Evolutionary conservation across 2,329 filamentous ascomycete genomes (phyloP).

Genomic region (Ascochyta fabae): DNA sequence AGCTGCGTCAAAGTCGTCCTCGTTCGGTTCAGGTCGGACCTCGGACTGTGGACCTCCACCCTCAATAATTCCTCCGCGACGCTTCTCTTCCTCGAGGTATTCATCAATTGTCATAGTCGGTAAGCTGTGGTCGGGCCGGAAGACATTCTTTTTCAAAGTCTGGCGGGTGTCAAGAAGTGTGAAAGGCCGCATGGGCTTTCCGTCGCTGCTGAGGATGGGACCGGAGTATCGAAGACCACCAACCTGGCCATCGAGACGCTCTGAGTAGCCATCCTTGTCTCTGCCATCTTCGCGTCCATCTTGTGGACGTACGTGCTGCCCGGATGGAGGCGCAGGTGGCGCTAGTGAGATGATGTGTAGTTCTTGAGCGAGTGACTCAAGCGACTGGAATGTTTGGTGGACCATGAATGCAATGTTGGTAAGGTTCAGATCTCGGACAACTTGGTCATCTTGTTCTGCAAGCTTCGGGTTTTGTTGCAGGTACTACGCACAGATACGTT

Average conservation of each 20-base stretch:
- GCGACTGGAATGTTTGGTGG: slow-evolving; percentile 81
- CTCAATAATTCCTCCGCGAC: slow-evolving; percentile 85
- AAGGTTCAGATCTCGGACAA: slow-evolving; percentile 79
- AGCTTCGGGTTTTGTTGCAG: slow-evolving; percentile 65
- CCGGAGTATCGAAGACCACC: slow-evolving; percentile 60
- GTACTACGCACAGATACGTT: slow-evolving; percentile 54
- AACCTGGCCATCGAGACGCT: slow-evolving; percentile 70
- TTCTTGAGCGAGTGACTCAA: slow-evolving; percentile 89
- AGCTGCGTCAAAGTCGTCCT: slow-evolving; percentile 86
- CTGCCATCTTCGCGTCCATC: slow-evolving; percentile 58
- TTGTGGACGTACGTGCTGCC: slow-evolving; percentile 44
- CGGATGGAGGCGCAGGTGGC: slow-evolving; percentile 60
- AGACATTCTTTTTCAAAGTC: slow-evolving; percentile 79
- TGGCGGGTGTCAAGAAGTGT: slow-evolving; percentile 80
- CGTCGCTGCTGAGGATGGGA: slow-evolving; percentile 76
- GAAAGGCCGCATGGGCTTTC: slow-evolving; percentile 89
- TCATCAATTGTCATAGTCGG: slow-evolving; percentile 99
- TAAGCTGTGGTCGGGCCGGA: slow-evolving; percentile 87
- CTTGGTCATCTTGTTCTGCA: slow-evolving; percentile 79
- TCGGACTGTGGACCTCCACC: slow-evolving; percentile 81
- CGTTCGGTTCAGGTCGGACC: slow-evolving; percentile 74
- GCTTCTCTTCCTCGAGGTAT: slow-evolving; percentile 89
- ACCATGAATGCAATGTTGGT: slow-evolving; percentile 75
- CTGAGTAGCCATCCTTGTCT: slow-evolving; percentile 65
- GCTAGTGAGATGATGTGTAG: slow-evolving; percentile 80